A percentile compares a stretch with the other conserved stretches of the same genome.
phyloP scores from a whole-genome alignment of 768 basidiomycete species.

The Psilocybe subaeruginosa region DNA sequence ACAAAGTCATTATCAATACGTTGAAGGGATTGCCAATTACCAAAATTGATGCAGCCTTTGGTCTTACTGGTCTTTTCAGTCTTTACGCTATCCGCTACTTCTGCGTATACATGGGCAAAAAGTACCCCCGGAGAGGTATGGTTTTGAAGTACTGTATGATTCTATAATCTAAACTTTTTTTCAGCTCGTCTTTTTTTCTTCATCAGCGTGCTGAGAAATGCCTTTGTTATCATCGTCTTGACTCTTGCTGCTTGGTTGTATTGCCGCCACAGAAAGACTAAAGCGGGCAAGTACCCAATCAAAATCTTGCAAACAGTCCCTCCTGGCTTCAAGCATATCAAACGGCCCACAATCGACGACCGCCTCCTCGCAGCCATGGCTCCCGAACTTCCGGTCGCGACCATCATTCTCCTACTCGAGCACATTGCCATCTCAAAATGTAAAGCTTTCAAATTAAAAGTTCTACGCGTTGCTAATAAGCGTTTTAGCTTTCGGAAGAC shows the following conservation, averaged over 20 bases:
- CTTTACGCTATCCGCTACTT: conserved; percentile 71
- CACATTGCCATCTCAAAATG: conserved; percentile 98
- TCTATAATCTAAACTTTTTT: background rate
- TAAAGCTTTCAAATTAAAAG: conserved; percentile 32
- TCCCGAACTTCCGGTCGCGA: conserved; percentile 79
- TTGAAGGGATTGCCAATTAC: conserved; percentile 79
- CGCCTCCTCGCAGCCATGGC: conserved; percentile 69
- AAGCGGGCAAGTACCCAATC: conserved; percentile 77
- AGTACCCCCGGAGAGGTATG: conserved; percentile 67
- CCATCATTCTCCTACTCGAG: conserved; percentile 89
- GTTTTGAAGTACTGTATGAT: background rate
- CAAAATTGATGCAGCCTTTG: conserved; percentile 87
- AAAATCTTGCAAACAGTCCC: conserved; percentile 85
- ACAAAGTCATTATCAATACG: conserved; percentile 89
- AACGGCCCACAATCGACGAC: conserved; percentile 39
- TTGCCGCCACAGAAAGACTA: conserved; percentile 60
- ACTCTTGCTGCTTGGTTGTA: conserved; percentile 90
- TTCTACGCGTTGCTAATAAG: background rate
- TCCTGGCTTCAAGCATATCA: conserved; percentile 72
- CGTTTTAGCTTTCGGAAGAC: conserved; percentile 82
- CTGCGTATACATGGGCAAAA: conserved; percentile 52
- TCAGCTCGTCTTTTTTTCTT: conserved; percentile 78
- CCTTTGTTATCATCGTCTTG: conserved; percentile 86
- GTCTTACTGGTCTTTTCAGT: conserved; percentile 70
- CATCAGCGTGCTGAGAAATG: conserved; percentile 74